Evolutionary conservation across 345 rosid species (phyloP).

Genomic region (Hibiscus mutabilis): DNA sequence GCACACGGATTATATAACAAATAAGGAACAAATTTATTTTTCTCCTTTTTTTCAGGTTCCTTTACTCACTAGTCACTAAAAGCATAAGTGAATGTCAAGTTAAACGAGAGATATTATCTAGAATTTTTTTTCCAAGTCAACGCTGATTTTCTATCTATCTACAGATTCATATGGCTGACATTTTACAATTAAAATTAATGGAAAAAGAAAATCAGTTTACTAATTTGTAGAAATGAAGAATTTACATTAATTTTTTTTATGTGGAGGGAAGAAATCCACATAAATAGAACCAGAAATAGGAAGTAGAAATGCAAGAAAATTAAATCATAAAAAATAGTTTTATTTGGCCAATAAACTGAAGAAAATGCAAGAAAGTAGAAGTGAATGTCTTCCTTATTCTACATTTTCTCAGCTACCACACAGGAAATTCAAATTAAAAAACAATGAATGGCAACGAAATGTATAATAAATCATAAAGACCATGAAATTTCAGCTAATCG

Average conservation of each 20-base stretch:
- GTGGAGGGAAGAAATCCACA: too few relatives aligned
- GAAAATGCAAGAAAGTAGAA: too few relatives aligned
- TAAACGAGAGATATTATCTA: background rate
- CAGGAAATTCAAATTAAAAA: background rate
- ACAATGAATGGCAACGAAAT: background rate
- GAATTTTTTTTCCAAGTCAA: background rate
- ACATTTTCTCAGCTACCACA: conserved; percentile 10
- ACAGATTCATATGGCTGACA: background rate
- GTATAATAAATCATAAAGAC: background rate
- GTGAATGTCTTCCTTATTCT: background rate
- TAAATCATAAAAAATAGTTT: too few relatives aligned
- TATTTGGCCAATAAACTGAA: too few relatives aligned
- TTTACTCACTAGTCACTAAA: background rate
- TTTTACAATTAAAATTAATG: background rate
- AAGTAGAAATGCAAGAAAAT: too few relatives aligned
- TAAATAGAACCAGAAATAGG: too few relatives aligned
- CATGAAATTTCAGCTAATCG: background rate
- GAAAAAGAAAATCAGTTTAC: background rate
- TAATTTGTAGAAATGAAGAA: background rate
- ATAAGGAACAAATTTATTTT: background rate
- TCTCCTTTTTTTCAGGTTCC: background rate
- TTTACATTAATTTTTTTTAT: too few relatives aligned
- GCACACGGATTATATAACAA: too few relatives aligned
- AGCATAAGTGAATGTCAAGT: background rate
- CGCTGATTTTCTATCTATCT: background rate